Evolutionary conservation across 2,329 filamentous ascomycete genomes (phyloP).

Genomic region (Fusarium sp.): DNA sequence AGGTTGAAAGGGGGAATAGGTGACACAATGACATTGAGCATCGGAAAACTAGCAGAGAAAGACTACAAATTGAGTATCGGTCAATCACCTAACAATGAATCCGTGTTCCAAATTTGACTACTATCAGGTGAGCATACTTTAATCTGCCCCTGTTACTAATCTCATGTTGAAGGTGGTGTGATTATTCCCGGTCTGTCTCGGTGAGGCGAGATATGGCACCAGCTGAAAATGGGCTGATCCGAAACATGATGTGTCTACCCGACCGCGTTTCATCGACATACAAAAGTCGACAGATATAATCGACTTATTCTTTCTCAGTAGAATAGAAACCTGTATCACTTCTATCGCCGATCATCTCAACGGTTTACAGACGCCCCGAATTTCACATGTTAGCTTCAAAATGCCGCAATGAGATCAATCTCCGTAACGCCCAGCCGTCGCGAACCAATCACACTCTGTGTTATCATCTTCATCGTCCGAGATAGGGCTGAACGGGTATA

Average conservation of each 20-base stretch:
- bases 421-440: neutral
- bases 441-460: slow-evolving; percentile 9
- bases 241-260: neutral
- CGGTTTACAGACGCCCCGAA: neutral
- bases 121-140: neutral
- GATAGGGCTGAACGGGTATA: neutral
- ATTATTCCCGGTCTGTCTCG: neutral
- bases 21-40: too few relatives aligned
- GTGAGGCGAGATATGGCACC: neutral
- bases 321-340: neutral
- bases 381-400: neutral
- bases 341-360: neutral
- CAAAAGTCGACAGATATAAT: neutral
- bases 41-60: too few relatives aligned
- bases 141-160: neutral
- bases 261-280: neutral
- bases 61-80: too few relatives aligned
- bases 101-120: too few relatives aligned
- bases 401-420: neutral
- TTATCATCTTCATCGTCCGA: neutral
- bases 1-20: too few relatives aligned
- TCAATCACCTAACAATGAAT: too few relatives aligned
- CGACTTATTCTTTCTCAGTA: neutral
- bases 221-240: neutral
- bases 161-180: neutral